Percentiles rank a stretch among this genome's conserved stretches.
Conservation (phyloP, 441 rosid species). For the Populus hybrid region DNA sequence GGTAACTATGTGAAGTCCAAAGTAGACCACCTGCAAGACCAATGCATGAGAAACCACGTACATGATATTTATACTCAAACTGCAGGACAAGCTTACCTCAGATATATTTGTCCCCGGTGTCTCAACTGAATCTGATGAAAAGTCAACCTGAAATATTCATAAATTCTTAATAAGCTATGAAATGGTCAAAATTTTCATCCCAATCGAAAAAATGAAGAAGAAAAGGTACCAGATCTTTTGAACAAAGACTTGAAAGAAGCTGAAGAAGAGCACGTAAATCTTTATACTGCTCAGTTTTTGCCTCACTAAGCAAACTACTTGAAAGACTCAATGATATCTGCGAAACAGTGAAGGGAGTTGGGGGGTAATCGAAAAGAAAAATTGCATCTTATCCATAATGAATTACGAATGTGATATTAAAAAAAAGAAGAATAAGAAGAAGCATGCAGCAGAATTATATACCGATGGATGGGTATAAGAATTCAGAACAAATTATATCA, state of each 20-base stretch:
- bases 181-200: background rate
- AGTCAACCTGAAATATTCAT: conserved; percentile 66
- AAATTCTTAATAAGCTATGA: conserved; percentile 2
- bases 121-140: conserved; percentile 78
- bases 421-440: background rate
- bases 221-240: conserved; percentile 83
- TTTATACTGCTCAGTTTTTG: conserved; percentile 78
- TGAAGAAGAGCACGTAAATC: conserved; percentile 97
- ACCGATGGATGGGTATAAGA: background rate
- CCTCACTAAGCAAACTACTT: conserved; percentile 79
- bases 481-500: background rate
- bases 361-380: background rate
- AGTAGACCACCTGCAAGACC: conserved; percentile 79
- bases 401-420: too few species aligned
- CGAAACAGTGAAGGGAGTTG: conserved; percentile 10
- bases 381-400: background rate
- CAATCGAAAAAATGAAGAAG: background rate
- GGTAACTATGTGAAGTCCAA: conserved; percentile 87
- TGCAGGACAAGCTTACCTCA: conserved; percentile 52
- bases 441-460: background rate
- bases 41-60: conserved; percentile 34
- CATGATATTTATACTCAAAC: conserved; percentile 14
- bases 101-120: conserved; percentile 68
- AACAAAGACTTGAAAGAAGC: conserved; percentile 90
- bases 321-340: conserved; percentile 82